Conservation (phyloP, 148 eudicot genomes). For the Selenicereus undatus region DNA sequence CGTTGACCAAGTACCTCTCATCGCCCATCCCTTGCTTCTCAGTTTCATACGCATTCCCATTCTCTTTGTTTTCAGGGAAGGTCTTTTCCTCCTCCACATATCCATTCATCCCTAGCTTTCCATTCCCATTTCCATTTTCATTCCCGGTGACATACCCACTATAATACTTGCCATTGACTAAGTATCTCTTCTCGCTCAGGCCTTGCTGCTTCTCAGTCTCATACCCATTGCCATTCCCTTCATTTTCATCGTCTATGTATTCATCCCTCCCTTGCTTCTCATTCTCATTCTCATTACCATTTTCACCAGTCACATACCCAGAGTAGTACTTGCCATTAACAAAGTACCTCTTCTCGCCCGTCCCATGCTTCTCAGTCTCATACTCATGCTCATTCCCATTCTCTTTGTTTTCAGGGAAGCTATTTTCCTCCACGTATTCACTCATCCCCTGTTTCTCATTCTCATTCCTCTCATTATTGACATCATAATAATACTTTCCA, state of each 20-base stretch:
- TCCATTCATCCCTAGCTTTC: slow-evolving; percentile 8
- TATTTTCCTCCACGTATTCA: slow-evolving; percentile 15
- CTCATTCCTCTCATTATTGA: background rate
- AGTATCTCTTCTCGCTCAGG: background rate
- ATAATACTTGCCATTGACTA: background rate
- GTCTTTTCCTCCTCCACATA: background rate
- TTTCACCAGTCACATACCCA: background rate
- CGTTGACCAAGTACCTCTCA: background rate
- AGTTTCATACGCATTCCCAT: background rate
- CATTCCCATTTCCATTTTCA: slow-evolving; percentile 8
- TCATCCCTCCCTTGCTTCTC: slow-evolving; percentile 16
- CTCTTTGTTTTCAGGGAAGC: background rate
- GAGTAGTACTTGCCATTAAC: slow-evolving; percentile 1
- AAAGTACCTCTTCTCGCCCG: background rate
- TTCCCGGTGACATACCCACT: background rate
- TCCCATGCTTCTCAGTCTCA: background rate
- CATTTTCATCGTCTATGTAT: background rate
- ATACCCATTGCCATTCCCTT: background rate
- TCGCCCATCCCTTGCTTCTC: slow-evolving; percentile 13
- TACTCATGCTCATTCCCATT: background rate
- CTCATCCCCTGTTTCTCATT: slow-evolving; percentile 48
- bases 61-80: background rate
- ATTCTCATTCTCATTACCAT: slow-evolving; percentile 13
- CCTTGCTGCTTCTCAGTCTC: background rate
- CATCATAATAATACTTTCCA: slow-evolving; percentile 35